Evolutionary conservation across 2,329 filamentous ascomycete species (phyloP).

Genomic region (Hymenoscyphus albidus): DNA sequence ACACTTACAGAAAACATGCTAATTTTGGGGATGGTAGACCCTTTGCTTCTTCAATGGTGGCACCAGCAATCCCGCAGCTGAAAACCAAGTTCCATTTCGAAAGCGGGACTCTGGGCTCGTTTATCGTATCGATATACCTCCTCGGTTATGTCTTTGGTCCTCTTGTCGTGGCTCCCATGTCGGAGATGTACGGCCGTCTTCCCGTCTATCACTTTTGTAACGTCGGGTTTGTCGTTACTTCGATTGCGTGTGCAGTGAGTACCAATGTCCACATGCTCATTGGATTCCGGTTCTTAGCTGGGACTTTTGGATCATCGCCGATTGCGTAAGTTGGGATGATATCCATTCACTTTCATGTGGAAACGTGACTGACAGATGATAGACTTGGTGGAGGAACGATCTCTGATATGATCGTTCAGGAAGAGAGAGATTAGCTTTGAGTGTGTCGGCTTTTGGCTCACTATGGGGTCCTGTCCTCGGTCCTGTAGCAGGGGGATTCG

Average conservation of each 20-base stretch:
- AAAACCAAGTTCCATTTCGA: not conserved
- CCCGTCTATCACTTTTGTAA: conserved; percentile 50
- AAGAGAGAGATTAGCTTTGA: conserved; percentile 21
- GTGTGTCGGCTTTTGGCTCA: conserved; percentile 23
- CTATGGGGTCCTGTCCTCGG: conserved; percentile 36
- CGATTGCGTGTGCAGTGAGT: conserved; percentile 50
- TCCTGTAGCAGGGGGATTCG: conserved; percentile 46
- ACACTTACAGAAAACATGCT: not conserved
- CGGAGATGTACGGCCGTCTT: conserved; percentile 55
- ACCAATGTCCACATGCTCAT: conserved; percentile 47
- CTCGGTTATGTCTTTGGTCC: conserved; percentile 27
- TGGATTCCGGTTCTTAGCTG: conserved; percentile 57
- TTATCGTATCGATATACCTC: conserved; percentile 4
- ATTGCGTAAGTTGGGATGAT: conserved; percentile 19
- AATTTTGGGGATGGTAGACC: not conserved
- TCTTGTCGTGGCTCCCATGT: conserved; percentile 44
- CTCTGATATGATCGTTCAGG: conserved; percentile 21
- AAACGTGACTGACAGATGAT: not conserved
- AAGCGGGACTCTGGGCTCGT: not conserved
- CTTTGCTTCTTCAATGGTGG: not conserved
- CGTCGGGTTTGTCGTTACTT: conserved; percentile 46
- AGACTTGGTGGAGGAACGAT: conserved; percentile 24
- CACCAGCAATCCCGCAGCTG: not conserved
- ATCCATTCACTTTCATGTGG: not conserved
- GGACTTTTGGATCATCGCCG: conserved; percentile 41